These are phyloP conservation scores for Ashbya aceris DNA, from an alignment of 1,139 yeast genomes.

Conservation along the genomic window DNA sequence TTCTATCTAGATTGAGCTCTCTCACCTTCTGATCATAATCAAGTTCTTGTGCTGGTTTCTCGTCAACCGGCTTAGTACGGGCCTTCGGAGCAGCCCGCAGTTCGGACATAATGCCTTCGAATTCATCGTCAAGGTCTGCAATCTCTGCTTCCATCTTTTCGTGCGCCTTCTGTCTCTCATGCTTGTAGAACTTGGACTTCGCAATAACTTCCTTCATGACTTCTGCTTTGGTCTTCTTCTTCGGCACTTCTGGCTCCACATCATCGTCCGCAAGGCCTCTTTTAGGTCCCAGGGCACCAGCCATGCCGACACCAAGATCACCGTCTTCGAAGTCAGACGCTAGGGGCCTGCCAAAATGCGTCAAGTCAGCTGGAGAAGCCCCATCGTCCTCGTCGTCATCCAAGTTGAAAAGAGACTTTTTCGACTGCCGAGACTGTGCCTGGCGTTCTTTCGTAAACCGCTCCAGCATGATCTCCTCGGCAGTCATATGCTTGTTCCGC, in stretches of 20 bases:
- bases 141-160: constrained; percentile 63
- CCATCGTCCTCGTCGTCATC: constrained; percentile 52
- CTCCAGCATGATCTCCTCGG: constrained; percentile 91
- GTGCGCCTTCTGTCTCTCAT: constrained; percentile 75
- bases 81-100: constrained; percentile 29
- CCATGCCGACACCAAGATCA: constrained; percentile 29
- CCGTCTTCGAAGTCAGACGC: constrained; percentile 43
- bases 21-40: constrained; percentile 68
- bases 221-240: constrained; percentile 82
- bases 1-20: constrained; percentile 70
- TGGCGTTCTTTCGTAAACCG: constrained; percentile 88
- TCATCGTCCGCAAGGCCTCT: constrained; percentile 32
- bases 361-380: constrained; percentile 43
- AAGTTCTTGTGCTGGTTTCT: constrained; percentile 8
- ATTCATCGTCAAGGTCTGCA: constrained; percentile 66
- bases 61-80: constrained; percentile 5
- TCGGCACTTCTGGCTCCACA: constrained; percentile 33
- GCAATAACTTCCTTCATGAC: constrained; percentile 96
- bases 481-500: constrained; percentile 55
- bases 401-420: constrained; percentile 53
- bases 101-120: constrained; percentile 68
- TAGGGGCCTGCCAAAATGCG: constrained; percentile 73
- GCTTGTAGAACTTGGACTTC: constrained; percentile 82
- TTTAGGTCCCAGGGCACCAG: constrained; percentile 15
- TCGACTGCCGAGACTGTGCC: constrained; percentile 37